A percentile compares a stretch with the other conserved stretches of the same genome.
These are phyloP conservation scores for Solanum bulbocastanum DNA, from an alignment of 257 asterid genomes.

Conservation along the genomic window DNA sequence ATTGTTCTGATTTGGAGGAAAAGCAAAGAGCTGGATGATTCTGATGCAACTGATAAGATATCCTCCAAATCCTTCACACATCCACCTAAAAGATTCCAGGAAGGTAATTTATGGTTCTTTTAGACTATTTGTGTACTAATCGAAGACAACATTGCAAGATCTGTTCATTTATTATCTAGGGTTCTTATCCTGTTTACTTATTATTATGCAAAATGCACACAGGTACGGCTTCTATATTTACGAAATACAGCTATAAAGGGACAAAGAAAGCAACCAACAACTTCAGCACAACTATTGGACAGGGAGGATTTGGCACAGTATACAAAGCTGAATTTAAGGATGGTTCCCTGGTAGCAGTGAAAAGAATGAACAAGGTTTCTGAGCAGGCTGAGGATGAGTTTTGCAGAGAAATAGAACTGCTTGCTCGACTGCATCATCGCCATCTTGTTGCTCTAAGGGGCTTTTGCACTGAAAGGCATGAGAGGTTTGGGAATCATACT, in stretches of 20 bases:
- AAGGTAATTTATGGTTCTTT: constrained; percentile 33
- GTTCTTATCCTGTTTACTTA: constrained; percentile 2
- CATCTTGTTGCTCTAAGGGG: constrained; percentile 92
- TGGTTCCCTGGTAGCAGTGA: constrained; percentile 65
- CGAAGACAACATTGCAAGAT: neutral
- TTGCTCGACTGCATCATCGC: constrained; percentile 91
- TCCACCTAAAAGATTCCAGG: constrained; percentile 52
- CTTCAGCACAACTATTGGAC: constrained; percentile 66
- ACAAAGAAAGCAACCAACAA: constrained; percentile 76
- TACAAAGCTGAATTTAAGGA: constrained; percentile 75
- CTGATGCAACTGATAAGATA: constrained; percentile 22
- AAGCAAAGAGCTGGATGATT: constrained; percentile 53
- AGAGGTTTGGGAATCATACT: constrained; percentile 39
- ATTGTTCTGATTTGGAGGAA: constrained; percentile 54
- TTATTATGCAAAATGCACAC: constrained; percentile 22
- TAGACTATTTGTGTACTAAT: neutral
- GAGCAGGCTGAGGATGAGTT: constrained; percentile 94
- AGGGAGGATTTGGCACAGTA: constrained; percentile 92
- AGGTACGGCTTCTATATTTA: constrained; percentile 65
- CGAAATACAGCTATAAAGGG: constrained; percentile 84
- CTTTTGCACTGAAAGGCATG: constrained; percentile 61
- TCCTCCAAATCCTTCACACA: constrained; percentile 35
- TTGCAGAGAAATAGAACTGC: constrained; percentile 80
- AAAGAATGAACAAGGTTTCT: constrained; percentile 76
- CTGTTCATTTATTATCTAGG: neutral